Base-by-base conservation (phyloP, 805 yeast species). In the Citeromyces nyonsensis region DNA sequence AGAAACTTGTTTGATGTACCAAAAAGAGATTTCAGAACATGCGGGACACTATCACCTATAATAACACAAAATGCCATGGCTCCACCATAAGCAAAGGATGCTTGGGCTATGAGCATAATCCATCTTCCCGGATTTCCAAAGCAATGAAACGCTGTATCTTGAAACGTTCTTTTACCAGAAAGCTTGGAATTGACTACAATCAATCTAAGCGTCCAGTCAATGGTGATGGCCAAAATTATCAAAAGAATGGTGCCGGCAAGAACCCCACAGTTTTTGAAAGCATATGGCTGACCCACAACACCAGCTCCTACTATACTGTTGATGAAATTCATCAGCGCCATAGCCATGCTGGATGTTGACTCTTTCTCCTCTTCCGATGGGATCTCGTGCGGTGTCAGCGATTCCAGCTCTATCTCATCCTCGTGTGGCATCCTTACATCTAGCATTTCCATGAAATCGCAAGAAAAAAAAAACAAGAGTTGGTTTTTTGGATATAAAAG, bases 281-380 rank as follows among this genome's bases (percentile, higher is more conserved):
- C 95, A 40, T 75, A 79, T 2, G 97, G 94, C 40, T 85, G 93
- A 2, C 96, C 95, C 24, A 88, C 83, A 34, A 88, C 82, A 6
- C 97, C 97, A 0, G 97, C 96, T 0, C 97, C 97, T 5, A 88
- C 61, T 38, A 88, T 88, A 12, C 93, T 78, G 52, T 86, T 86
- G 7, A 95, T 94, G 94, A 86, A 85, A 53, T 88, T 88, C 93
- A 86, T 81, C 47, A 86, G 85, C 4, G 96, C 96, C 83, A 79
- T 79, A 36, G 66, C 69, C 65, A 86, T 63, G 27, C 63, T 66
- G 2, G 81, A 70, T 41, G 69, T 70, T 10, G 46, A 44, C 11
- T 41, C 44, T 7, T 27, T 18, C 7, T 18, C 22, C 22, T 18
- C 22, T 18, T 18, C 7, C 7, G 7, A 18, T 5, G 22, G 6